A percentile compares a stretch with the other conserved stretches of the same genome.
Evolutionary conservation across 306 rosid genomes (phyloP).

Genomic region (Cucurbita moschata): DNA sequence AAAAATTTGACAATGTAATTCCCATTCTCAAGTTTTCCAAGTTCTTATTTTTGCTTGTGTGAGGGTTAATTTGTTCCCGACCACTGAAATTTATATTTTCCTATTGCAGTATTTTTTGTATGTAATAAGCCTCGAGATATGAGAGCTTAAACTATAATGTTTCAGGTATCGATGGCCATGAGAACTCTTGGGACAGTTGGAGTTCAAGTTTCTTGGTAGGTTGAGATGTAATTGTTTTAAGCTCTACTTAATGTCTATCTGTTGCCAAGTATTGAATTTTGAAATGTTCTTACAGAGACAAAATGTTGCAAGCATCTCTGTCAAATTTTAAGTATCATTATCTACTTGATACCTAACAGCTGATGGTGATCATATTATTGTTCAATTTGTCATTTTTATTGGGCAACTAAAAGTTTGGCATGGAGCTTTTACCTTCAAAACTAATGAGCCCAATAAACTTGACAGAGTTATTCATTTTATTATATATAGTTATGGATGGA

Average conservation of each 20-base stretch:
- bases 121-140: not conserved
- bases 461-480: not conserved
- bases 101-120: not conserved
- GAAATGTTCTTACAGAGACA: not conserved
- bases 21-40: not conserved
- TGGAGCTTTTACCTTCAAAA: not conserved
- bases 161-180: slow-evolving; percentile 74
- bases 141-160: not conserved
- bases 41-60: not conserved
- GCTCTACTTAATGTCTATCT: not conserved
- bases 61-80: not conserved
- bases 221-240: not conserved
- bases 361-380: not conserved
- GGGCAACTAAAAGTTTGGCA: not conserved
- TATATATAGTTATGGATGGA: not conserved
- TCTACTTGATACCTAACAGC: not conserved
- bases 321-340: not conserved
- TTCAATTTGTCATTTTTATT: not conserved
- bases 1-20: not conserved
- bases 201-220: slow-evolving; percentile 68
- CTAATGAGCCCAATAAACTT: not conserved
- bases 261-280: not conserved
- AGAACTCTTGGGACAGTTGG: slow-evolving; percentile 62
- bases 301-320: not conserved
- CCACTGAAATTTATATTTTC: not conserved